Base-by-base conservation (phyloP, 805 yeast genomes). In the Suhomyces canberraensis region DNA sequence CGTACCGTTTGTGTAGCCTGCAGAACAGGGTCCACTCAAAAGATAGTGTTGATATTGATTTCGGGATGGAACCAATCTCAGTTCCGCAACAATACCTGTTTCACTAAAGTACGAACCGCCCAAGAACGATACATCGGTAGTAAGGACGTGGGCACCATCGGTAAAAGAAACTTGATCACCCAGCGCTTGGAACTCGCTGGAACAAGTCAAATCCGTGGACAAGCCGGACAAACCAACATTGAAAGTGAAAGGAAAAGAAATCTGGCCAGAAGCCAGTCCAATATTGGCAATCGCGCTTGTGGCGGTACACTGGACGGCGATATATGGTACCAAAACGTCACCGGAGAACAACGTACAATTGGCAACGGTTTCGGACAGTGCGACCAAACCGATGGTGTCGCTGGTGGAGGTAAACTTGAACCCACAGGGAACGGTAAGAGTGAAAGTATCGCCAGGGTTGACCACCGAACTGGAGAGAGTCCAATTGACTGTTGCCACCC, bases 401-500 rank as follows among this genome's bases (percentile, higher is more conserved):
- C 28, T 13, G 14, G 24, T 16, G 11, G 44, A 2, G 16, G 49
- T 45, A 33, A 56, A 50, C 28, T 49, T 51, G 35, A 44, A 56
- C 9, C 51, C 59, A 42, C 58, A 48, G 3, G 62, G 62, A 40
- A 59, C 29, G 16, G 34, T 29, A 32, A 59, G 48, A 8, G 48
- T 36, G 29, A 59, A 58, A 5, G 61, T 57, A 37, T 59, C 64
- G 17, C 61, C 62, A 0, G 61, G 21, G 0, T 15, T n/a, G 2
- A 44, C 46, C 4, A 35, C 29, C 7, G 36, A 3, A 14, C 52
- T 50, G 8, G 7, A 7, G 8, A 20, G 7, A 7, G 22, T 9
- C 22, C 22, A 20, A 7, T 20, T 9, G 9, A 20, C 9, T 7
- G 22, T 20, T 7, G 22, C 22, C 7, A 7, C 7, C 22, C 22